Base-by-base conservation (phyloP, 2,329 filamentous ascomycete species). In the Sporothrix phasma region DNA sequence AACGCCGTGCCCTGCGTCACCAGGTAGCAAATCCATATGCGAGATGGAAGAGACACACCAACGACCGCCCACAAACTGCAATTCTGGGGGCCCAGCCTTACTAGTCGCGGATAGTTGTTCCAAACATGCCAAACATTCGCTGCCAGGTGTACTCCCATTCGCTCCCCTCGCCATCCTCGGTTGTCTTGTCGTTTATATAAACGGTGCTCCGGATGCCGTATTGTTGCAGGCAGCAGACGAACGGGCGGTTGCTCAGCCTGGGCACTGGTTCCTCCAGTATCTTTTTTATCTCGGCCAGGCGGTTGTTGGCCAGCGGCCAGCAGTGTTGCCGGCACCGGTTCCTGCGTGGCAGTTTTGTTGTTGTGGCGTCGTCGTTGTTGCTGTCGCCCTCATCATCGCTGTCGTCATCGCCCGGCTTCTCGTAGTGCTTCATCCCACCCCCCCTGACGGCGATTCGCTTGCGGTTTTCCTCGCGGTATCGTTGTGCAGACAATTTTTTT, bases 161-260 rank as follows among this genome's bases (percentile, higher is more conserved):
- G n/a, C 17, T 15, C 4, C 19, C 8, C 37, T 46, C 26, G 5
- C 43, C 39, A 6, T 24, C 51, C 15, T 3, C 81, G 43, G 76
- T 78, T 69, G 81, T 73, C 1, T 77, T 78, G 69, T 24, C 59
- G 34, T 26, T 17, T 43, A 15, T 8, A 34, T 24, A n/a, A 7
- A 78, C 76, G 5, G 64, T 67, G 15, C 80, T 73, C 63, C 75
- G 78, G 53, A 89, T 76, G 5, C 88, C 88, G 69, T 89, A 92
- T 72, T 92, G 87, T 67, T 80, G 80, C 66, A 92, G 80, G 69
- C 88, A 90, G 72, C 88, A 92, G 1, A 78, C 74, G 70, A 92
- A 91, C 0, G 88, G 84, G 39, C 76, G 79, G 63, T 86, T 87
- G 1, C 77, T 65, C 69, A 63, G 19, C n/a, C 54, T 29, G 64